phyloP scores from a whole-genome alignment of 176 grass and related monocot species.

The Thalia dealbata region DNA sequence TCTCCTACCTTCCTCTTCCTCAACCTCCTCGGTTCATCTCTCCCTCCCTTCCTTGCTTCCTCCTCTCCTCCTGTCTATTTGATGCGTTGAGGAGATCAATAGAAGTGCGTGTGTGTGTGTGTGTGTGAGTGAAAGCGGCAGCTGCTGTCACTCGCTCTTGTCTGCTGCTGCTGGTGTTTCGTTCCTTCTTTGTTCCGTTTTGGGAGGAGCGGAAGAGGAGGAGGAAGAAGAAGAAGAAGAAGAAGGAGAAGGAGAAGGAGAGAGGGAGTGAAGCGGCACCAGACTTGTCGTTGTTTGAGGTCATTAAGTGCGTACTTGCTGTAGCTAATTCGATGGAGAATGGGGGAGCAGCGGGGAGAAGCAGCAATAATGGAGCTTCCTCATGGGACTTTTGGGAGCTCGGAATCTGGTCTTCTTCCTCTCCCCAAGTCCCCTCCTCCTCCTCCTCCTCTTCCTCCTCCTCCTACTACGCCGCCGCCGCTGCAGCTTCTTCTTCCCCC shows the following conservation, averaged over 20 bases:
- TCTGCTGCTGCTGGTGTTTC: too few species aligned
- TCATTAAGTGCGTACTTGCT: too few species aligned
- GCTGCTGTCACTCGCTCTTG: too few species aligned
- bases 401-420: not conserved
- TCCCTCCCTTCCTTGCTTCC: not conserved
- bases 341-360: not conserved
- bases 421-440: not conserved
- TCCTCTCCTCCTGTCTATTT: too few species aligned
- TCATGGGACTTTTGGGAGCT: conserved; percentile 1
- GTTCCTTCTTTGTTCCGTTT: not conserved
- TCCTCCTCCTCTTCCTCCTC: not conserved
- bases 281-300: too few species aligned
- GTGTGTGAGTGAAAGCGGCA: too few species aligned
- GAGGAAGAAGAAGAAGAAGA: too few species aligned
- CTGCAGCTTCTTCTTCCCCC: not conserved
- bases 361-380: not conserved
- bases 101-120: too few species aligned
- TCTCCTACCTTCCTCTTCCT: not conserved
- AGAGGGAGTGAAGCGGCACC: too few species aligned
- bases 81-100: too few species aligned
- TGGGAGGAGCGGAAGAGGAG: not conserved
- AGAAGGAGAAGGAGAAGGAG: too few species aligned
- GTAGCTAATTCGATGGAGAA: not conserved
- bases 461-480: not conserved
- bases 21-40: not conserved